phyloP scores from a whole-genome alignment of 176 grass and related monocot genomes.

The Elaeis guineensis region DNA sequence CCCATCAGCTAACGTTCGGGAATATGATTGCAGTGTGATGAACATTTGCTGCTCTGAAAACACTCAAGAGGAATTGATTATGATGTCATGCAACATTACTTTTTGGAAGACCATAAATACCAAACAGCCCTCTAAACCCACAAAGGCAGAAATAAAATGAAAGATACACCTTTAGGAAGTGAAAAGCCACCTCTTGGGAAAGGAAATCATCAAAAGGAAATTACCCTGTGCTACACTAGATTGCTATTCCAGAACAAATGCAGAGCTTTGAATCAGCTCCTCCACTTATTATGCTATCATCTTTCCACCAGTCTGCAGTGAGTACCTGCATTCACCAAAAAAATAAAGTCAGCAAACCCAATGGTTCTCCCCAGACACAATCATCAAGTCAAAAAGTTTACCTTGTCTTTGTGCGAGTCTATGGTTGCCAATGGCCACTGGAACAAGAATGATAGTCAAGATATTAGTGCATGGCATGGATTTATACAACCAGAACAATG shows the following conservation, averaged over 20 bases:
- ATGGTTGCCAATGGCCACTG: constrained; percentile 81
- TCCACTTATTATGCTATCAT: constrained; percentile 66
- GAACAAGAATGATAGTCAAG: constrained; percentile 17
- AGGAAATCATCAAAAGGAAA: too few species aligned
- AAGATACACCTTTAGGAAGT: too few species aligned
- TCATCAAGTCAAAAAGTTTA: constrained; percentile 10
- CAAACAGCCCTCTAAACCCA: too few species aligned
- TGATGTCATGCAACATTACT: too few species aligned
- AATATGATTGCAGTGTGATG: too few species aligned
- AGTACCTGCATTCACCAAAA: constrained; percentile 43
- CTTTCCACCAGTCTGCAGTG: constrained; percentile 92
- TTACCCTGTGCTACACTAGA: constrained; percentile 15
- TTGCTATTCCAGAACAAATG: constrained; percentile 63
- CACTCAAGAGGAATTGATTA: too few species aligned
- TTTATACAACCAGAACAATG: background rate
- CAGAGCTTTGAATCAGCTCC: constrained; percentile 88
- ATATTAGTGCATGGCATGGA: background rate
- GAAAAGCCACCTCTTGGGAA: too few species aligned
- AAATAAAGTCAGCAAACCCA: background rate
- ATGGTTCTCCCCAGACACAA: background rate
- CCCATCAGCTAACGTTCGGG: too few species aligned
- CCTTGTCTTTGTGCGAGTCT: constrained; percentile 80
- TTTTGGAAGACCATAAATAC: too few species aligned
- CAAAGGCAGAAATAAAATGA: too few species aligned
- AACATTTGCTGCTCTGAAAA: too few species aligned